A percentile compares a stretch with the other conserved stretches of the same genome.
Evolutionary conservation across 148 eudicot species (phyloP).

Genomic region (Pharnaceum exiguum): DNA sequence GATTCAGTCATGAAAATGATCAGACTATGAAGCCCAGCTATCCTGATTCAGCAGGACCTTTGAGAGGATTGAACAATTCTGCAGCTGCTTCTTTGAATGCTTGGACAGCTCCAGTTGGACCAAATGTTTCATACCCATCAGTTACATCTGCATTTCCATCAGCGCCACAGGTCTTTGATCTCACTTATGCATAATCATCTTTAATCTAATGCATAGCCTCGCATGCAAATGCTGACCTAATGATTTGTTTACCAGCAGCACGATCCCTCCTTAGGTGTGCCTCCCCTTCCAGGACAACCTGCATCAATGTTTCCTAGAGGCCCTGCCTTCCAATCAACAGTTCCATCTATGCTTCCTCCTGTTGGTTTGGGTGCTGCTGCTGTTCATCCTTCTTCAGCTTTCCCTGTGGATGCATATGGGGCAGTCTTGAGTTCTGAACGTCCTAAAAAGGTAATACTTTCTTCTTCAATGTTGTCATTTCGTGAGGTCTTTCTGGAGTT

Average conservation of each 20-base stretch:
- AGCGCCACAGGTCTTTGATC: slow-evolving; percentile 50
- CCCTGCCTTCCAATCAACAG: slow-evolving; percentile 48
- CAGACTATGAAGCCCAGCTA: slow-evolving; percentile 38
- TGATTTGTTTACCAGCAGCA: slow-evolving; percentile 40
- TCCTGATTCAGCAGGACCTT: slow-evolving; percentile 35
- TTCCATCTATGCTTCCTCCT: slow-evolving; percentile 44
- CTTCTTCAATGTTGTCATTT: not conserved
- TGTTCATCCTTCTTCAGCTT: slow-evolving; percentile 51
- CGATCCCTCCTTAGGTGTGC: slow-evolving; percentile 51
- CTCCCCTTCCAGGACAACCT: slow-evolving; percentile 58
- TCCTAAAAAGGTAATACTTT: slow-evolving; percentile 66
- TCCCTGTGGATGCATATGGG: slow-evolving; percentile 70
- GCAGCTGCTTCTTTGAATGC: slow-evolving; percentile 46
- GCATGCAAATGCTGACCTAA: slow-evolving; percentile 14
- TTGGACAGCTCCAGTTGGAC: slow-evolving; percentile 51
- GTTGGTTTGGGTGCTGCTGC: slow-evolving; percentile 52
- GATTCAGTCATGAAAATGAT: slow-evolving; percentile 51
- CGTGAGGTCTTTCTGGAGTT: not conserved
- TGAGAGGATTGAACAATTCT: slow-evolving; percentile 35
- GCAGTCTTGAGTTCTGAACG: slow-evolving; percentile 60
- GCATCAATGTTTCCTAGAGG: slow-evolving; percentile 58
- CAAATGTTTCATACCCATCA: slow-evolving; percentile 58
- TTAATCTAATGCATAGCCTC: not conserved
- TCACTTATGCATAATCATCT: slow-evolving; percentile 7
- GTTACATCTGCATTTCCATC: slow-evolving; percentile 44